Evolutionary conservation across 768 basidiomycete species (phyloP), one percentile per base, ranked within the genome.

Genomic region (Mrakia blollopis): DNA sequence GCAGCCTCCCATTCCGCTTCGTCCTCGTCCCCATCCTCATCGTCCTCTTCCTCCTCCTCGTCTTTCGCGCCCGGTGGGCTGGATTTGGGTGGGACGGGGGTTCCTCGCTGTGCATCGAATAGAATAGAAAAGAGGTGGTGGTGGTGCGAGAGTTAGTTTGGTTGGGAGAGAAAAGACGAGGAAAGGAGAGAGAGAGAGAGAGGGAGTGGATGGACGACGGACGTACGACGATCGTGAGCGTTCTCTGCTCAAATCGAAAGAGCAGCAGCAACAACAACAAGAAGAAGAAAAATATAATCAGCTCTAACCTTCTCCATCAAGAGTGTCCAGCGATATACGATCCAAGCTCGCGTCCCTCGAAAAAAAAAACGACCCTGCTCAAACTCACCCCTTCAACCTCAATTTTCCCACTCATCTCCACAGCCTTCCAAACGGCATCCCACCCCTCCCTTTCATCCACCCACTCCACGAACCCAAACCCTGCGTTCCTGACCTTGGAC

Each of bases 371-470:
- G 32, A 2, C 14, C 44, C 7, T 44, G n/a, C n/a, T 13, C 11
- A 18, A 7, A 65, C 63, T 37, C 35, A 68, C 65, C 65, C 65
- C 65, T 23, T 68, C 65, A 1, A 41, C 65, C 65, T 68, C 65
- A 6, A 68, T 39, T 39, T 68, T 68, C 21, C 35, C 65, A 16
- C 65, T 68, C 65, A 35, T 25, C 37, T 44, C 65, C 21, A 68
- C 65, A 39, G 65, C 65, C 65, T 68, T 68, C 35, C 35, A 0
- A 7, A 41, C 65, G 6, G 65, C 65, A 1, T 44, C 65, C 65
- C 65, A 68, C 65, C 65, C 65, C 16, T 68, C 65, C 7, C 8
- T 7, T 0, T 1, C 14, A 39, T 68, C 35, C 35, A 44, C 65
- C 65, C 65, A 68, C 37, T 68, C 65, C 10, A 68, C 65, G 7